phyloP scores from a whole-genome alignment of 2,329 filamentous ascomycete species.

The Aurifilum marmelostoma region DNA sequence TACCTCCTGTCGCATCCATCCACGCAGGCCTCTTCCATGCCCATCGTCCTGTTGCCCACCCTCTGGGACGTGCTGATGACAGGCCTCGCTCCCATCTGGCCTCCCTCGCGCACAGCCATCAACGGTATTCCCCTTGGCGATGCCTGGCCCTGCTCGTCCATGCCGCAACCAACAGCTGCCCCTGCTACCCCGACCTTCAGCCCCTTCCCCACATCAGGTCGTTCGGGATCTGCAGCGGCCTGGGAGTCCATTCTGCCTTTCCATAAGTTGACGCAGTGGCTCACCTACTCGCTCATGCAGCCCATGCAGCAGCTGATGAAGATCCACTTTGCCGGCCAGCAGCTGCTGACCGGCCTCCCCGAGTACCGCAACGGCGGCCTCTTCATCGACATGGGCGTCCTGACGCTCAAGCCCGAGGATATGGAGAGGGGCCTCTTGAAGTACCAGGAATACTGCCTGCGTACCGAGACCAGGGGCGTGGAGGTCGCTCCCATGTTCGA shows the following conservation, averaged over 20 bases:
- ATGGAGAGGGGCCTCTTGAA: constrained; percentile 47
- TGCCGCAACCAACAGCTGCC: constrained; percentile 63
- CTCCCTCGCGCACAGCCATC: constrained; percentile 79
- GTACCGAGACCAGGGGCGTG: constrained; percentile 66
- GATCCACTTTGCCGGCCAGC: constrained; percentile 53
- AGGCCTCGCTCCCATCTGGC: constrained; percentile 87
- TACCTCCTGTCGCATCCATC: constrained; percentile 91
- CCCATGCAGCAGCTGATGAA: constrained; percentile 58
- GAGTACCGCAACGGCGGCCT: constrained; percentile 75
- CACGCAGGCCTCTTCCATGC: constrained; percentile 84
- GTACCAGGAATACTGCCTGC: constrained; percentile 67
- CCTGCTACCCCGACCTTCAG: constrained; percentile 54
- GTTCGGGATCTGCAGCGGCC: constrained; percentile 52
- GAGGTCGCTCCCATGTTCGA: constrained; percentile 63
- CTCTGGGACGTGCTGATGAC: constrained; percentile 92
- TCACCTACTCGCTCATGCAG: constrained; percentile 73
- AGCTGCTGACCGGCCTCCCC: constrained; percentile 67
- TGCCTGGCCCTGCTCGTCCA: constrained; percentile 86
- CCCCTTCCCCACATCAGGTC: constrained; percentile 47
- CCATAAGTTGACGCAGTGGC: constrained; percentile 72
- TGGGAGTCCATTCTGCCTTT: constrained; percentile 75
- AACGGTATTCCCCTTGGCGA: constrained; percentile 88
- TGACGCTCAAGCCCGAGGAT: constrained; percentile 53
- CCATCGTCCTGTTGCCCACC: constrained; percentile 83
- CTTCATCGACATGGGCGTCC: constrained; percentile 62